phyloP scores from a whole-genome alignment of 164 flowering plant species.

The Stephania cephalantha region DNA sequence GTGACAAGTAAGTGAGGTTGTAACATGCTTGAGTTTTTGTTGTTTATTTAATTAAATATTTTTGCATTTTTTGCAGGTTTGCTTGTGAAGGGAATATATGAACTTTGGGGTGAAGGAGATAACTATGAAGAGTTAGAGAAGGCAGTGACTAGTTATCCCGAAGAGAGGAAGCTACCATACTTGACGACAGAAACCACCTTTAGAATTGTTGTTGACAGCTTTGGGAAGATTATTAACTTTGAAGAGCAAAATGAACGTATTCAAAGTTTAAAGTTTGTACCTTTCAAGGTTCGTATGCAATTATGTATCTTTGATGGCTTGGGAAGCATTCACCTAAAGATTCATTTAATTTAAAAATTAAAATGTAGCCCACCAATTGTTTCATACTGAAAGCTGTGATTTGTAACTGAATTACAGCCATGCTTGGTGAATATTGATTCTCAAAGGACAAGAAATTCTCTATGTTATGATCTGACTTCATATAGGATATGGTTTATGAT shows the following conservation, averaged over 20 bases:
- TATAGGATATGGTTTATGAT: not conserved
- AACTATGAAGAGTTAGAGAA: constrained; percentile 74
- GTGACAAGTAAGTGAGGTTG: not conserved
- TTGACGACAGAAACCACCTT: constrained; percentile 59
- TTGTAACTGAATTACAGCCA: not conserved
- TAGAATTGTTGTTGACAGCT: constrained; percentile 67
- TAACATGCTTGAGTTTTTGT: not conserved
- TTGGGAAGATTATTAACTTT: constrained; percentile 74
- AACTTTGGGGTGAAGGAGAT: constrained; percentile 96
- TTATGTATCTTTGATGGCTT: not conserved
- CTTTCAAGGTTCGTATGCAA: constrained; percentile 62
- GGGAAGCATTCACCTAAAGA: not conserved
- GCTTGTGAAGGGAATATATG: constrained; percentile 93
- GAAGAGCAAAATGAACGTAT: constrained; percentile 75
- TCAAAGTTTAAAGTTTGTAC: constrained; percentile 52
- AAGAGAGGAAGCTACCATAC: constrained; percentile 67
- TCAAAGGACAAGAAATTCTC: not conserved
- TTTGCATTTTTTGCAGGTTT: constrained; percentile 46
- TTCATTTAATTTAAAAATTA: not conserved
- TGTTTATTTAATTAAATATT: not conserved
- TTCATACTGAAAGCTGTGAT: not conserved
- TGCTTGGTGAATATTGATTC: not conserved
- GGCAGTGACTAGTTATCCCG: constrained; percentile 57
- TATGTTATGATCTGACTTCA: not conserved
- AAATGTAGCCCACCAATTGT: not conserved